Base-by-base conservation (phyloP, 2,329 filamentous ascomycete species). In the Dichotomopilus funicola region DNA sequence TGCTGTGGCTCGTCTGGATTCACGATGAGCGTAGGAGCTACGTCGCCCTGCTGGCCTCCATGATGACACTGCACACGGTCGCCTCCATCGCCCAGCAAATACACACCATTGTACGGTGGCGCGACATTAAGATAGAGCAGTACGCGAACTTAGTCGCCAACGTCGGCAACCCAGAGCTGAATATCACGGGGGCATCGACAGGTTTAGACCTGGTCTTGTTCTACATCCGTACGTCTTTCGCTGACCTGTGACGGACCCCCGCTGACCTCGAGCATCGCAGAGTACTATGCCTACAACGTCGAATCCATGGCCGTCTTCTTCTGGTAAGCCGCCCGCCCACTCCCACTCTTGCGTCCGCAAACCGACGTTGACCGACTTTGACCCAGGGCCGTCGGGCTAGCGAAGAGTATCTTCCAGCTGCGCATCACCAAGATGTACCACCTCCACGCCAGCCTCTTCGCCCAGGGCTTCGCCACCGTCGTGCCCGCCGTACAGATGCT, bases 221-320 rank as follows among this genome's bases (percentile, higher is more conserved):
- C 59, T 78, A 75, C 55, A 76, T 78, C 57, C 76, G 76, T 78
- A 64, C 50, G 75, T 67, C 3, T 19, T 33, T 33, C 3, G 0
- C 2, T 8, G 6, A n/a, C 11, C 5, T 10, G 27, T 2, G 9
- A 13, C n/a, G 3, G 19, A 6, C 8, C 13, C 38, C 1, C 10
- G 19, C 4, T 19, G n/a, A 1, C n/a, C 7, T 4, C 41, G 58
- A 57, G 40, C 12, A 1, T 40, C 72, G 69, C 49, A 79, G 76
- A 78, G 61, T 78, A 73, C 49, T 78, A 78, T 56, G 71, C 69
- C 35, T 79, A 79, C 61, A 78, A 76, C 64, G 73, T 75, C n/a
- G 74, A 78, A 62, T 67, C 73, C 7, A 64, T 77, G 35, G 67
- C 77, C 37, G 67, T 74, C 5, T 64, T 78, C 5, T 77, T 74